These are phyloP conservation scores for Rutstroemia sp. DNA, from an alignment of 2,329 filamentous ascomycete genomes.

Conservation along the genomic window DNA sequence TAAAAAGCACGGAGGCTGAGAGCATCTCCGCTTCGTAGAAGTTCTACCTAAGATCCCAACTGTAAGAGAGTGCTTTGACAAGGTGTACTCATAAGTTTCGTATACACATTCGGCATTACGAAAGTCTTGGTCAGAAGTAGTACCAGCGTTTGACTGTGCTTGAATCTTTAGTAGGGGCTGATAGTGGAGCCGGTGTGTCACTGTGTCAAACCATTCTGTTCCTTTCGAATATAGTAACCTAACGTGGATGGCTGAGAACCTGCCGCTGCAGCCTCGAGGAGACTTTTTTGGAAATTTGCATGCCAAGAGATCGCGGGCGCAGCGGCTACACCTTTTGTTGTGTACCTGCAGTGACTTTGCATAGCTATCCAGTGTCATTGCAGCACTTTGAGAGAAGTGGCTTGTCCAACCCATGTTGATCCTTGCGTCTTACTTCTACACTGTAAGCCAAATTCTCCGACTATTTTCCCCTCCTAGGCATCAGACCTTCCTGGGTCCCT, in stretches of 20 bases:
- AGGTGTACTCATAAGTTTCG: not conserved
- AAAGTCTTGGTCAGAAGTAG: no score
- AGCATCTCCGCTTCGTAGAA: not conserved
- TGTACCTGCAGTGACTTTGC: not conserved
- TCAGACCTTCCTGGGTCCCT: not conserved
- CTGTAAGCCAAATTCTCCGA: not conserved
- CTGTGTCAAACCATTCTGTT: no score
- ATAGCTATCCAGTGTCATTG: not conserved
- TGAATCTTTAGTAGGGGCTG: no score
- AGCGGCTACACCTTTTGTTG: no score
- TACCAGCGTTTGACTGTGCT: no score
- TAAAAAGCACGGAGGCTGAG: not conserved
- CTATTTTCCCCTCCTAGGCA: not conserved
- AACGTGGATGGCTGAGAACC: not conserved
- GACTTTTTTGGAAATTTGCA: not conserved
- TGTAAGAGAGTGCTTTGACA: no score
- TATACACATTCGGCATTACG: no score
- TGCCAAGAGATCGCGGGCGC: not conserved
- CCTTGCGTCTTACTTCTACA: not conserved
- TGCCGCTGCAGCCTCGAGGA: not conserved
- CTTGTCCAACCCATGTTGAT: not conserved
- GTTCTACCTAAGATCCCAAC: not conserved
- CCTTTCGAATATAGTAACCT: not conserved
- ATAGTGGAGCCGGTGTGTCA: no score
- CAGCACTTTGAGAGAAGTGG: not conserved